Conservation (phyloP, 2,329 filamentous ascomycete genomes). For the Didymella pomorum region DNA sequence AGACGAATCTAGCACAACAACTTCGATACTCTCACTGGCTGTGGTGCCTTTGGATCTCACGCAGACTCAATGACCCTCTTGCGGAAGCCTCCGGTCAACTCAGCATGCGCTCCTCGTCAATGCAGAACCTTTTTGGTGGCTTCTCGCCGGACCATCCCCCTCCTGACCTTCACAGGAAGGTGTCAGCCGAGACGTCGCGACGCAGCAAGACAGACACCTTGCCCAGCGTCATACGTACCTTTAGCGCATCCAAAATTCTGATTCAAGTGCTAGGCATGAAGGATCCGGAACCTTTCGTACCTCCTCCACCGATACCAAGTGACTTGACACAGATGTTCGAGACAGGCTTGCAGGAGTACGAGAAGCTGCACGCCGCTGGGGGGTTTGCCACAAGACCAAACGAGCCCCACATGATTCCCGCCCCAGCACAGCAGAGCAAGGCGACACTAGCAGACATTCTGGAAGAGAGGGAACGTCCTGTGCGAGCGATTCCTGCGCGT, state of each 20-base stretch:
- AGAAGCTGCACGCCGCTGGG: not conserved
- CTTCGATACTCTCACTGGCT: not conserved
- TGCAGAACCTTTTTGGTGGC: not conserved
- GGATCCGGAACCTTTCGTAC: conserved; percentile 21
- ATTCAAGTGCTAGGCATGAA: conserved; percentile 25
- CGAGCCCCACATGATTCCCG: not conserved
- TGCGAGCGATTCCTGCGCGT: not conserved
- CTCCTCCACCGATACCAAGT: conserved; percentile 2
- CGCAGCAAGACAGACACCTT: conserved; percentile 9
- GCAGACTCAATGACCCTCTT: not conserved
- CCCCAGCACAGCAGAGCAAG: not conserved
- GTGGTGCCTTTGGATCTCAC: not conserved
- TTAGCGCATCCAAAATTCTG: conserved; percentile 17
- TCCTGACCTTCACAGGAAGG: conserved; percentile 7
- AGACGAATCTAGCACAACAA: not conserved
- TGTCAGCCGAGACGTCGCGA: not conserved
- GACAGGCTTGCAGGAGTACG: not conserved
- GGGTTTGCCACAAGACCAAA: not conserved
- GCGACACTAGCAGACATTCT: conserved; percentile 4
- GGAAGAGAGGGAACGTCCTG: conserved; percentile 13
- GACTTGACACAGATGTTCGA: conserved; percentile 5
- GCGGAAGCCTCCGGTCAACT: not conserved
- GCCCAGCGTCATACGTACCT: conserved; percentile 6
- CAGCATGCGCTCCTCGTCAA: conserved; percentile 4
- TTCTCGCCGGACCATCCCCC: not conserved